Evolutionary conservation across 352 stramenopile species (phyloP), one percentile per base, ranked within the genome.

Genomic region (Globisporangium camurandrum): DNA sequence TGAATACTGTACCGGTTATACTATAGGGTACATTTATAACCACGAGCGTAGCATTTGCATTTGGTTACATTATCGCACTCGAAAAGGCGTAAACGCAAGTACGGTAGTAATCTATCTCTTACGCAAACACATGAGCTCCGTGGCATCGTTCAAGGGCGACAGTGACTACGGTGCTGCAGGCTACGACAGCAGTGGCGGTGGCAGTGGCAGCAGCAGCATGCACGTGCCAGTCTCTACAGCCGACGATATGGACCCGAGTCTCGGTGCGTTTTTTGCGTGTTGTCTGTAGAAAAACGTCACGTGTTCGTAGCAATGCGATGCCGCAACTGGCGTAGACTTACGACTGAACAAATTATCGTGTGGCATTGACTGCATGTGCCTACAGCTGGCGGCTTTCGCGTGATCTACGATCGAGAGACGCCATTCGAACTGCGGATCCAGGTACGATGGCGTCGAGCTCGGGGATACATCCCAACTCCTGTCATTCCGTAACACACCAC

Each of bases 331-430:
- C 5, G 2, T 6, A 19, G 26, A 4, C 10, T 22, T 46, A 10
- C 19, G 12, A 39, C 20, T 34, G 30, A 34, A 12, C 30, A 34
- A 34, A 34, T 12, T 19, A 30, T n/a, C n/a, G n/a, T n/a, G n/a
- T 41, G 41, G 8, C 33, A n/a, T 17, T 55, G 7, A 30, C 45
- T 56, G 1, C 23, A 49, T 17, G 27, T 46, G 37, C 6, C n/a
- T 51, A 45, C 54, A 84, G 75, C 68, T 23, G 84, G 83, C 23
- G 88, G 85, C 2, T 96, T 88, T 43, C 79, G 81, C 28, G 84
- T 96, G 7, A 87, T 97, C 39, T 96, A 95, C 51, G 86, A 97
- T 50, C 77, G 88, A 31, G 88, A 97, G 62, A 93, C 86, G 14
- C 88, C 88, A 3, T 89, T 97, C 43, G 88, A 97, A 53, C 56